Conservation (phyloP, 2,329 filamentous ascomycete species). For the Neodidymelliopsis sp. region DNA sequence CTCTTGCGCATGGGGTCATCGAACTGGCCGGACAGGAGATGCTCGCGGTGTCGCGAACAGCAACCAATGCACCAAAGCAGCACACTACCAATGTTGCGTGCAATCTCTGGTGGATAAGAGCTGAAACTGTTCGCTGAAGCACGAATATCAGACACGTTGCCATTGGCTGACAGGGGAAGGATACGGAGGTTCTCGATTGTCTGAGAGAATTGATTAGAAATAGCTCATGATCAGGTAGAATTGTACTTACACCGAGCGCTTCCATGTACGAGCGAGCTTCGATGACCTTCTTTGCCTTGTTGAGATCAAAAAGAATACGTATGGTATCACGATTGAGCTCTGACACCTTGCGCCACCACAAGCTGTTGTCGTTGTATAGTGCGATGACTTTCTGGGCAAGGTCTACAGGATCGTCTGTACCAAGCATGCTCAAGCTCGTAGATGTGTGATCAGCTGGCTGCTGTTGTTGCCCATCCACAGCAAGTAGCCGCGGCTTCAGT, state of each 20-base stretch:
- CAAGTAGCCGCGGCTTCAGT: conserved; percentile 71
- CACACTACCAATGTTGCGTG: conserved; percentile 87
- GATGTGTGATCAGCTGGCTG: conserved; percentile 39
- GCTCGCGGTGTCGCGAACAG: conserved; percentile 76
- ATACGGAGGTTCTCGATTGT: conserved; percentile 78
- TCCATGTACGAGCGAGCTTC: conserved; percentile 65
- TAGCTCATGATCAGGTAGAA: not conserved
- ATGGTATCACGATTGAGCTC: conserved; percentile 65
- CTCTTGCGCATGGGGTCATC: conserved; percentile 67
- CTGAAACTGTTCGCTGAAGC: conserved; percentile 82
- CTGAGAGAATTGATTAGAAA: conserved; percentile 52
- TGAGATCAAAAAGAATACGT: conserved; percentile 66
- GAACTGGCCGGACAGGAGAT: conserved; percentile 73
- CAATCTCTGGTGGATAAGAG: conserved; percentile 77
- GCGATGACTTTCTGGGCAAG: conserved; percentile 69
- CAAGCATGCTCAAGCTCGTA: conserved; percentile 67
- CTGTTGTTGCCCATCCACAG: conserved; percentile 41
- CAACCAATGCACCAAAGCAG: conserved; percentile 93
- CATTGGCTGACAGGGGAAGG: conserved; percentile 77
- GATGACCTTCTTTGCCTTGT: conserved; percentile 66
- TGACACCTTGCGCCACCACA: conserved; percentile 68
- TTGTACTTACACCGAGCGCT: conserved; percentile 68
- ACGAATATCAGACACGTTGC: conserved; percentile 81
- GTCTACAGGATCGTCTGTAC: conserved; percentile 71
- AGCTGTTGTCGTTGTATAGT: conserved; percentile 67